phyloP scores from a whole-genome alignment of 2,329 filamentous ascomycete genomes.

The Tolypocladium tropicale region DNA sequence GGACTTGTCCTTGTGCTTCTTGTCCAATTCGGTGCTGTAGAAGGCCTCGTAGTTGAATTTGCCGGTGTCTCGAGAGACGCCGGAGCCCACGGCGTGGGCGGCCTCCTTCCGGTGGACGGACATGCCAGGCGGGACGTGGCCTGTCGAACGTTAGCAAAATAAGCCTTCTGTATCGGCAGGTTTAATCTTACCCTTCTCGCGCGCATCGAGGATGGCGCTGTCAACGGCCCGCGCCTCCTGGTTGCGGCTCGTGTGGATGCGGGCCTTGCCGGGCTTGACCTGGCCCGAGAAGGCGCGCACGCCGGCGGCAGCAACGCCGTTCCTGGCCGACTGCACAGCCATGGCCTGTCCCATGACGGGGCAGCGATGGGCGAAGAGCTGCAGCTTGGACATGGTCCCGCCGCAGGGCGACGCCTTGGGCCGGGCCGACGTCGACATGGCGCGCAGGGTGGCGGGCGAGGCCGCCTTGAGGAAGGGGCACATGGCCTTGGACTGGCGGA shows the following conservation, averaged over 20 bases:
- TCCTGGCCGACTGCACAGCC: constrained; percentile 65
- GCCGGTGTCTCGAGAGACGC: constrained; percentile 20
- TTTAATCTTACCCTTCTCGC: constrained; percentile 38
- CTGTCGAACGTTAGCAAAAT: neutral
- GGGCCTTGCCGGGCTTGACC: constrained; percentile 51
- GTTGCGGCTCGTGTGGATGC: constrained; percentile 69
- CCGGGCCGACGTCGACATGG: constrained; percentile 67
- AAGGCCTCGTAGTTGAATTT: constrained; percentile 89
- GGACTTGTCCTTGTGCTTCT: constrained; percentile 99
- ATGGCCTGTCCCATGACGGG: constrained; percentile 98
- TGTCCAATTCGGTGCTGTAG: constrained; percentile 80
- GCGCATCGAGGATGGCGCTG: constrained; percentile 34
- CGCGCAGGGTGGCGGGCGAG: constrained; percentile 80
- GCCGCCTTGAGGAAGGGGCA: constrained; percentile 97
- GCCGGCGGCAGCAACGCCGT: constrained; percentile 36
- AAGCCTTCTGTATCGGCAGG: neutral
- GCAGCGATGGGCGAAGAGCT: constrained; percentile 88
- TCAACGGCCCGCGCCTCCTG: constrained; percentile 74
- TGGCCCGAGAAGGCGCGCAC: constrained; percentile 41
- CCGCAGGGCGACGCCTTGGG: constrained; percentile 63
- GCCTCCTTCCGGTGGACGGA: constrained; percentile 5
- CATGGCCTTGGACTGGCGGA: constrained; percentile 92
- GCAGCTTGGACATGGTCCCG: constrained; percentile 92
- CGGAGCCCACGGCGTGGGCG: constrained; percentile 7
- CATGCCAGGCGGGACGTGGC: constrained; percentile 12